Conservation (phyloP, 139 green algal species). For the Chlamydomonas sp. region DNA sequence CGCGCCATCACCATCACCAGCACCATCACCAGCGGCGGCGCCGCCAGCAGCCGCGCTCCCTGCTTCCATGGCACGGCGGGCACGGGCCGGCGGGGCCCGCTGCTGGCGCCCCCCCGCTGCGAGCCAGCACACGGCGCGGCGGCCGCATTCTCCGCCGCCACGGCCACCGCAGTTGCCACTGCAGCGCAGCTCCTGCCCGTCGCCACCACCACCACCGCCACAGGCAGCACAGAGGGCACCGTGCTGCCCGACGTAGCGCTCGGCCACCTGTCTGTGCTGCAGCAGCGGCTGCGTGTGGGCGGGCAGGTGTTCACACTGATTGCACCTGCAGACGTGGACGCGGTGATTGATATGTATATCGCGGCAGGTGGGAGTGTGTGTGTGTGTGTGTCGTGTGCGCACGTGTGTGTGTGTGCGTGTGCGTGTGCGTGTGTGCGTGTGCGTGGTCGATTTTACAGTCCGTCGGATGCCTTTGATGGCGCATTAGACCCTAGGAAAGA, state of each 20-base stretch:
- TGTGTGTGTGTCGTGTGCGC: neutral
- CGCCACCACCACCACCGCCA: neutral
- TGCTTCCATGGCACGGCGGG: neutral
- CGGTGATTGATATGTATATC: conserved; percentile 12
- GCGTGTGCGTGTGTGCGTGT: too few species aligned
- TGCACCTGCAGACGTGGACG: conserved; percentile 4
- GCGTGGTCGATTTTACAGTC: too few species aligned
- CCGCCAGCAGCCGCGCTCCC: neutral
- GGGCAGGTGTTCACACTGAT: neutral
- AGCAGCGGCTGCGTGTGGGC: neutral
- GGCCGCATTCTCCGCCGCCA: neutral
- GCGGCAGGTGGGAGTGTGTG: neutral
- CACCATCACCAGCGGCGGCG: neutral
- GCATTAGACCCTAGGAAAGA: too few species aligned
- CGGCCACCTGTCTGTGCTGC: neutral
- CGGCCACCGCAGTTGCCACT: neutral
- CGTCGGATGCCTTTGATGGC: too few species aligned
- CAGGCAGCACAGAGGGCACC: neutral
- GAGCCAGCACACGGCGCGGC: neutral
- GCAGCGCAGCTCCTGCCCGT: neutral
- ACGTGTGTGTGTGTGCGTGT: neutral
- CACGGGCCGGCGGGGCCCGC: too few species aligned
- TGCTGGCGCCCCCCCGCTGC: neutral
- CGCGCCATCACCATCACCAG: neutral
- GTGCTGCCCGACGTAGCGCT: neutral